Conservation (phyloP, 768 basidiomycete species). For the Gymnopilus dilepis region DNA sequence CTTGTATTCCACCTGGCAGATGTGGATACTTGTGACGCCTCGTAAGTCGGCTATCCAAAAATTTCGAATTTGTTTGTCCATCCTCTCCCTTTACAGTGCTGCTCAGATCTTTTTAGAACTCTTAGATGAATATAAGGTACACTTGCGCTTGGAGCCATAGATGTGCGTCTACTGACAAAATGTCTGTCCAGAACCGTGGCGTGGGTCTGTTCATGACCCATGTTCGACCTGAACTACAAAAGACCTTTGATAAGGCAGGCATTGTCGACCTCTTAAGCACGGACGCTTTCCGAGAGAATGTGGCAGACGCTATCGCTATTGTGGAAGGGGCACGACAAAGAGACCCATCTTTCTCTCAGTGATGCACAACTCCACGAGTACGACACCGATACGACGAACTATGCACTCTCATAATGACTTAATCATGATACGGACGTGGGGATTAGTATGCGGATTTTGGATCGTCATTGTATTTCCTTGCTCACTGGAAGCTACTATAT, state of each 20-base stretch:
- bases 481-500: not conserved
- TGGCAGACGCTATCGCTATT: constrained; percentile 56
- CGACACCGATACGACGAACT: not conserved
- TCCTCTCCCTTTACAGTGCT: constrained; percentile 52
- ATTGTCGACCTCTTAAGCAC: constrained; percentile 53
- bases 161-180: not conserved
- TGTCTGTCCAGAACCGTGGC: constrained; percentile 45
- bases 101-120: constrained; percentile 85
- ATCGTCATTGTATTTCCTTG: not conserved
- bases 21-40: constrained; percentile 89
- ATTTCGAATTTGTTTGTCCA: constrained; percentile 7
- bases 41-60: constrained; percentile 51
- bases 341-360: constrained; percentile 20
- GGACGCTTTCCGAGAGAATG: constrained; percentile 53
- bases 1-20: constrained; percentile 95
- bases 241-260: constrained; percentile 54
- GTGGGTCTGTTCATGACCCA: constrained; percentile 60
- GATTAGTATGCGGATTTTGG: not conserved
- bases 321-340: constrained; percentile 34
- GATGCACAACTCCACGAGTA: not conserved
- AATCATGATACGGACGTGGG: not conserved
- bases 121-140: constrained; percentile 76
- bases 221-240: constrained; percentile 42
- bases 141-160: constrained; percentile 7
- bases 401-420: not conserved